Base-by-base conservation (phyloP, 2,329 filamentous ascomycete genomes). In the Fusarium agapanthi region DNA sequence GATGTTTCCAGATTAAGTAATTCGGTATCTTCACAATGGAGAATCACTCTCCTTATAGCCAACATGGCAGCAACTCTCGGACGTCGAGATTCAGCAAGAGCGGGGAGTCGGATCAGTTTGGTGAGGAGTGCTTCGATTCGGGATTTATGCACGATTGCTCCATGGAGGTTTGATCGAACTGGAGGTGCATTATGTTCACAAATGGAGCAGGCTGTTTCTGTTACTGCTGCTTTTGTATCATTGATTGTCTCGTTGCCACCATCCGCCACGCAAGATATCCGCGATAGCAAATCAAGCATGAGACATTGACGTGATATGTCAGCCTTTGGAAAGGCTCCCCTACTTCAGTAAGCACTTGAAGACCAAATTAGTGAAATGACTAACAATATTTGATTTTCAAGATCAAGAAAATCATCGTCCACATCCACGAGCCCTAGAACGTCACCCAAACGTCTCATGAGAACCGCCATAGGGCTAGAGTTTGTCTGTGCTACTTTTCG, bases 51-150 rank as follows among this genome's bases (percentile, higher is more conserved):
- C 73, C 91, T 89, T 54, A 97, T 84, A 7, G 90, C 87, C 65
- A 92, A 81, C 89, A 96, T 94, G 15, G 91, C 91, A 67, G 90
- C 85, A 43, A 97, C 86, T 51, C 94, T 88, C 40, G 89, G 86
- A 50, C 86, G 87, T n/a, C 87, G 87, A 26, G 88, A 89, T 64
- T 87, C 83, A 8, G 84, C 70, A 68, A 91, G 89, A 14, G 77
- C 76, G 2, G 83, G 76, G 5, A 83, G 79, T 40, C 84, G 79
- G 59, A 88, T 79, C 13, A 91, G 71, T 30, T 81, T 84, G 18
- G 79, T 76, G 64, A 91, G 87, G 15, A 86, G 80, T 4, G 75
- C 72, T 37, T 87, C 82, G 6, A 85, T 84, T 16, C 77, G 72
- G n/a, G 73, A 81, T 79, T 83, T 84, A 28, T 67, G 61, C 18